Evolutionary conservation across 2,329 filamentous ascomycete genomes (phyloP).

Genomic region (Paraphoma sp.): DNA sequence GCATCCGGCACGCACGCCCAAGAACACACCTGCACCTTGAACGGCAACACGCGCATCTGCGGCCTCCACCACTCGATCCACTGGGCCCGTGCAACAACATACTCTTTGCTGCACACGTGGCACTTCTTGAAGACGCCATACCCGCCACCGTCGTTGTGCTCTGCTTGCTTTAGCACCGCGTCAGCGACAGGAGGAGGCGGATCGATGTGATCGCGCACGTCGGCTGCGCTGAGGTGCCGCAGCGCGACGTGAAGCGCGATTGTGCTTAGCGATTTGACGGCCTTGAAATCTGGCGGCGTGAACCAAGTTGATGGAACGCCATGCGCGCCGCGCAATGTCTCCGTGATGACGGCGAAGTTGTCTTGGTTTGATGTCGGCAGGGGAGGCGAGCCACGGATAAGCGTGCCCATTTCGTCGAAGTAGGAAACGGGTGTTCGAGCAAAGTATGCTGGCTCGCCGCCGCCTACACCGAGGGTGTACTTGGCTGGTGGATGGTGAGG

Average conservation of each 20-base stretch:
- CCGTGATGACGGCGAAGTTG: constrained; percentile 20
- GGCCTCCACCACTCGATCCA: constrained; percentile 42
- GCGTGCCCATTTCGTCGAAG: constrained; percentile 24
- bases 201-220: constrained; percentile 10
- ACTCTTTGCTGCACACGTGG: constrained; percentile 33
- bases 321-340: constrained; percentile 24
- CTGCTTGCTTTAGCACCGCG: constrained; percentile 20
- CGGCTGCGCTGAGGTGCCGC: constrained; percentile 5
- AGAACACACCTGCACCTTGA: constrained; percentile 38
- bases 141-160: constrained; percentile 14
- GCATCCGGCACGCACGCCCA: constrained; percentile 39
- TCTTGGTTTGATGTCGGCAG: constrained; percentile 9
- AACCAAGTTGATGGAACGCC: constrained; percentile 26
- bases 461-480: neutral
- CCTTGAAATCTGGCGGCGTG: constrained; percentile 10
- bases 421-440: constrained; percentile 28
- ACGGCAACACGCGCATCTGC: constrained; percentile 18
- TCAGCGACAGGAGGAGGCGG: constrained; percentile 14
- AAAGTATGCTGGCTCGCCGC: constrained; percentile 15
- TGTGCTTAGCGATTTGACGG: constrained; percentile 23
- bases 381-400: constrained; percentile 17
- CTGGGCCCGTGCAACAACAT: constrained; percentile 35
- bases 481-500: constrained; percentile 14
- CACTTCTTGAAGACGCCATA: constrained; percentile 31
- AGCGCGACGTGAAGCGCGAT: constrained; percentile 20